phyloP scores from a whole-genome alignment of 2,329 filamentous ascomycete species.

The Colletotrichum cuscutae region DNA sequence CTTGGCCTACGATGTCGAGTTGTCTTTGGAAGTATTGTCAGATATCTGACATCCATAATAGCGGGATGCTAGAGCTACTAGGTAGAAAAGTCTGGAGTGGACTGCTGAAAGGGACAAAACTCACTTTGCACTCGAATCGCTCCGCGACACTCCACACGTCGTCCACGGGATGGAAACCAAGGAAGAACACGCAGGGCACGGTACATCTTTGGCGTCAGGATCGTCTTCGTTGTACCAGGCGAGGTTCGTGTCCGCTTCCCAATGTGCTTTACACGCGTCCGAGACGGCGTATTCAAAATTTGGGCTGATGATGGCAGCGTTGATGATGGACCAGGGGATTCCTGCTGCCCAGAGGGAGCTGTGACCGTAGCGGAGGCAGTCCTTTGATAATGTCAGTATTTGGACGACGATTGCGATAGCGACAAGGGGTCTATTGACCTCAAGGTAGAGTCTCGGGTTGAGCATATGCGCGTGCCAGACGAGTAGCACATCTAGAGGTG shows the following conservation, averaged over 20 bases:
- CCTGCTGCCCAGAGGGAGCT: slow-evolving; percentile 66
- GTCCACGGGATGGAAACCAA: slow-evolving; percentile 64
- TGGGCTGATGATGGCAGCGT: slow-evolving; percentile 61
- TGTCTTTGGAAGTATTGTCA: slow-evolving; percentile 33
- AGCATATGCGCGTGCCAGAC: slow-evolving; percentile 79
- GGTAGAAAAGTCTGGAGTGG: neutral
- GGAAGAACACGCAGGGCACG: slow-evolving; percentile 61
- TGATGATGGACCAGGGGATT: slow-evolving; percentile 71
- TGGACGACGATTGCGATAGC: neutral
- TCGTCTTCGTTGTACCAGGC: slow-evolving; percentile 68
- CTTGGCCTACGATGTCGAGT: slow-evolving; percentile 49
- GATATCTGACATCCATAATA: neutral
- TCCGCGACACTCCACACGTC: slow-evolving; percentile 48
- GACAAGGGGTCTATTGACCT: slow-evolving; percentile 42
- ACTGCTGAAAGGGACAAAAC: neutral
- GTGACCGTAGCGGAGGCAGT: slow-evolving; percentile 65
- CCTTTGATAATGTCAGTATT: slow-evolving; percentile 40
- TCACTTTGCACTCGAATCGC: slow-evolving; percentile 41
- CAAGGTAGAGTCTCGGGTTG: slow-evolving; percentile 73
- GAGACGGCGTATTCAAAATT: slow-evolving; percentile 62
- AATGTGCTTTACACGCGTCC: slow-evolving; percentile 52
- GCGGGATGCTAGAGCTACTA: no score
- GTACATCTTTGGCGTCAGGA: slow-evolving; percentile 51
- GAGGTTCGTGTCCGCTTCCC: slow-evolving; percentile 55
- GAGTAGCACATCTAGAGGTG: slow-evolving; percentile 74